Evolutionary conservation across 1,284 basidiomycete species (phyloP).

Genomic region (Microbotryum lychnidis-dioicae): DNA sequence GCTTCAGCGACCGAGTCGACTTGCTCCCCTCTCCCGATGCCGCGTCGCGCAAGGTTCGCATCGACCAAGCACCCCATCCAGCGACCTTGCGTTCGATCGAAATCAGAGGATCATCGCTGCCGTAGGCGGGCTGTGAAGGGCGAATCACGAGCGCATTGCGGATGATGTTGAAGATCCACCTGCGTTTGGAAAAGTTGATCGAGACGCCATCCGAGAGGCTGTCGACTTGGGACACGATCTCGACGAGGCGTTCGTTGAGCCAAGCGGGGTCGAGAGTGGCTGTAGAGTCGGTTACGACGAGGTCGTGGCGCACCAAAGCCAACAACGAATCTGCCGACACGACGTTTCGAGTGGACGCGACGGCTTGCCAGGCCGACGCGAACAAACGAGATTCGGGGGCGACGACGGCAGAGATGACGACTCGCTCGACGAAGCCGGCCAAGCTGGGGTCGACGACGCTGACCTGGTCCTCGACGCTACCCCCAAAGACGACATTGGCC

Average conservation of each 20-base stretch:
- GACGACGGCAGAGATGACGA: constrained; percentile 5
- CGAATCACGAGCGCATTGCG: constrained; percentile 6
- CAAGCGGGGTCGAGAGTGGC: constrained; percentile 9
- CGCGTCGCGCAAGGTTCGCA: not conserved
- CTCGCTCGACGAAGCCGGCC: constrained; percentile 11
- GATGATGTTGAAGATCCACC: constrained; percentile 11
- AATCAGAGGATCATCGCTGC: not conserved
- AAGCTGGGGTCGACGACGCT: constrained; percentile 4
- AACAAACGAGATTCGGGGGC: constrained; percentile 8
- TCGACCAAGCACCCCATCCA: constrained; percentile 6
- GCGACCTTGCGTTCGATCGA: not conserved
- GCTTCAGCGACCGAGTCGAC: constrained; percentile 1
- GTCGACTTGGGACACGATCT: constrained; percentile 7
- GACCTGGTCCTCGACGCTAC: not conserved
- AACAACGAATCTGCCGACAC: not conserved
- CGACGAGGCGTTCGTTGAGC: constrained; percentile 10
- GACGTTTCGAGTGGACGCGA: not conserved
- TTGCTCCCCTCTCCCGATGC: constrained; percentile 3
- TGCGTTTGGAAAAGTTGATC: constrained; percentile 10
- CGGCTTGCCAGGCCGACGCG: constrained; percentile 3
- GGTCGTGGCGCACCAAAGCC: not conserved
- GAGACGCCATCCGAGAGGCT: constrained; percentile 4
- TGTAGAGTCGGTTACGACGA: not conserved
- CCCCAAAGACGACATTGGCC: constrained; percentile 10
- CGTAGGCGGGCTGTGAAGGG: not conserved